A percentile compares a stretch with the other conserved stretches of the same genome.
Conservation (phyloP, 139 green algal species). For the Coccomyxa sp. region DNA sequence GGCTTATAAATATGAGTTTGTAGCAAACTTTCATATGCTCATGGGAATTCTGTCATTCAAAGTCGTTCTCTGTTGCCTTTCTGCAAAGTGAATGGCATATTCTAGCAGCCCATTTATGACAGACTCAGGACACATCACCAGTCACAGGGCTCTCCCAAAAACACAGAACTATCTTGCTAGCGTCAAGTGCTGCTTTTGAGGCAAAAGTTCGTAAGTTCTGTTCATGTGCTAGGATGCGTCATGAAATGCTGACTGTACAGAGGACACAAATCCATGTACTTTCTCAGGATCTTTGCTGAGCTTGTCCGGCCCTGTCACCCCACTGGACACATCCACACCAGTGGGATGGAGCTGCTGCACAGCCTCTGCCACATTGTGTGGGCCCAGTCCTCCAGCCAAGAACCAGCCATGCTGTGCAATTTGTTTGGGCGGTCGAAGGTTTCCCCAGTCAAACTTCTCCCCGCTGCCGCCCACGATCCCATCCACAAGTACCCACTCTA, state of each 20-base stretch:
- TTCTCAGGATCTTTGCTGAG: slow-evolving; percentile 43
- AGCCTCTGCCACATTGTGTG: slow-evolving; percentile 66
- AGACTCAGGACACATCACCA: too few relatives aligned
- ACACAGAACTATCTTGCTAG: too few relatives aligned
- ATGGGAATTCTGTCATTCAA: too few relatives aligned
- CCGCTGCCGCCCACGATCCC: slow-evolving; percentile 67
- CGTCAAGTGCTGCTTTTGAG: too few relatives aligned
- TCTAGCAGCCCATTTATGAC: too few relatives aligned
- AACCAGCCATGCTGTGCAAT: slow-evolving; percentile 57
- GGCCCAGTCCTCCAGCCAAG: slow-evolving; percentile 66
- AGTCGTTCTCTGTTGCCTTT: too few relatives aligned
- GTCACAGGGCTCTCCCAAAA: too few relatives aligned
- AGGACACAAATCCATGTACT: slow-evolving; percentile 30
- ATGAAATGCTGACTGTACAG: slow-evolving; percentile 8
- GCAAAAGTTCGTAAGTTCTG: too few relatives aligned
- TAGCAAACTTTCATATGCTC: too few relatives aligned
- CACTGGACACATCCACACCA: slow-evolving; percentile 80
- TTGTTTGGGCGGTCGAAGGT: slow-evolving; percentile 20
- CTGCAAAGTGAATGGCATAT: too few relatives aligned
- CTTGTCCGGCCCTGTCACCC: slow-evolving; percentile 62
- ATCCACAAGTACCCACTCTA: slow-evolving; percentile 77
- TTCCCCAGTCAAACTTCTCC: slow-evolving; percentile 55
- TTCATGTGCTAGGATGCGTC: too few relatives aligned
- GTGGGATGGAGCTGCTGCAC: slow-evolving; percentile 42
- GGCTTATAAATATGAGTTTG: too few relatives aligned